phyloP scores from a whole-genome alignment of 2,329 filamentous ascomycete species.

The Talaromyces pinophilus region DNA sequence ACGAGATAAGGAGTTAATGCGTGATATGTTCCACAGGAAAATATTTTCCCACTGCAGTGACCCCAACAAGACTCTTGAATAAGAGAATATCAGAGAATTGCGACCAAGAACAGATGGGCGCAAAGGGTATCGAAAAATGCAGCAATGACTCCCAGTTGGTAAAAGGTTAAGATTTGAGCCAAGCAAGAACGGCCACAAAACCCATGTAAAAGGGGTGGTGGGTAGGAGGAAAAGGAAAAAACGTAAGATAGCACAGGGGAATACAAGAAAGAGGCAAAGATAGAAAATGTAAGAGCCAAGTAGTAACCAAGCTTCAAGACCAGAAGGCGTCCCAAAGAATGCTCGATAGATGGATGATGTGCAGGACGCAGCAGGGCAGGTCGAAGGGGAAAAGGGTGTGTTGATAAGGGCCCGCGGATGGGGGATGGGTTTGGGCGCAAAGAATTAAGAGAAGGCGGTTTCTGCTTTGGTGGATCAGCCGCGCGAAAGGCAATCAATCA shows the following conservation, averaged over 20 bases:
- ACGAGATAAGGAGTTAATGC: neutral
- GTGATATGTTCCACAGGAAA: neutral
- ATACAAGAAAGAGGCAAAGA: constrained; percentile 4
- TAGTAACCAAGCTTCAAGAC: neutral
- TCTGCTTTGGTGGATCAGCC: constrained; percentile 8
- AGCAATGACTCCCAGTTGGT: neutral
- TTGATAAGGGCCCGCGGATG: constrained; percentile 14
- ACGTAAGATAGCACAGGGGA: neutral
- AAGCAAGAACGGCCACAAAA: constrained; percentile 1
- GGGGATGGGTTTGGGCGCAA: constrained; percentile 7
- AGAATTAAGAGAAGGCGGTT: constrained; percentile 12
- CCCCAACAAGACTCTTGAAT: neutral
- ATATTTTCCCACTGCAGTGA: neutral
- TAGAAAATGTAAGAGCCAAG: neutral
- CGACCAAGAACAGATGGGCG: neutral
- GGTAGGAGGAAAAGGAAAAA: neutral
- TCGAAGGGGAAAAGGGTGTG: neutral
- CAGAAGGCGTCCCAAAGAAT: neutral
- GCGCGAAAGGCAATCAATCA: constrained; percentile 9
- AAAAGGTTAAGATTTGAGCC: constrained; percentile 8
- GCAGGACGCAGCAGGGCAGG: constrained; percentile 1
- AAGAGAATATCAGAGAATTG: neutral
- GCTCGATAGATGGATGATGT: constrained; percentile 2
- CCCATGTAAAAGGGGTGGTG: constrained; percentile 8
- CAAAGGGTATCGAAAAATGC: constrained; percentile 13